Base-by-base conservation (phyloP, 441 rosid species). In the Gossypium davidsonii region DNA sequence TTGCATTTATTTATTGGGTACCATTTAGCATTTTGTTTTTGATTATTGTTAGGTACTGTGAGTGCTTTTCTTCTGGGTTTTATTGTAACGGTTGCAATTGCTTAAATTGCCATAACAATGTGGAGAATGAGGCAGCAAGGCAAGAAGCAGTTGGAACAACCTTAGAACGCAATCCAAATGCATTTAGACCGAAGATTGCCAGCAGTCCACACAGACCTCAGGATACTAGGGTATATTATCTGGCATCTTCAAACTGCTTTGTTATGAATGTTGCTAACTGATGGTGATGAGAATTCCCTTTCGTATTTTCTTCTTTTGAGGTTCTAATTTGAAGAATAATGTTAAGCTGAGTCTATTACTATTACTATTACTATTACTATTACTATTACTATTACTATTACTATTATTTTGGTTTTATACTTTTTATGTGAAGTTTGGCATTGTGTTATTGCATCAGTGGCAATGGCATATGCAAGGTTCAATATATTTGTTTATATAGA, bases 41-140 rank as follows among this genome's bases (percentile, higher is more conserved):
- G 65, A 48, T 72, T 18, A 44, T 73, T 55, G 62, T 74, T 73
- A 95, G 99, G 87, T 96, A 93, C 67, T 96, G 99, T 74, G 98
- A 93, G 77, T 96, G 99, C 87, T 96, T 96, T 83, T 93, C 98
- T 39, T 85, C 95, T 39, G 97, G 97, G 69, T 84, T 84, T 56
- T 91, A 91, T 77, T 96, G 98, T 80, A 91, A 91, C 77, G 98
- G 97, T 56, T 93, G 99, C 86, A 91, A 93, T 67, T 96, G 99
- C 78, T 72, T 81, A 73, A 91, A 91, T 81, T 96, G 99, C 79
- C 88, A 83, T 42, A 93, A 96, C 87, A 91, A 93, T 77, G 90
- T 85, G 80, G 98, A 90, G 72, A 86, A 95, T 64, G 98, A 89
- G 80, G 73, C 78, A 62, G 80, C 89, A 34, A 88, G 98, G 79